A percentile compares a stretch with the other conserved stretches of the same genome.
Evolutionary conservation across 345 rosid genomes (phyloP).

Genomic region (Linum tenue): DNA sequence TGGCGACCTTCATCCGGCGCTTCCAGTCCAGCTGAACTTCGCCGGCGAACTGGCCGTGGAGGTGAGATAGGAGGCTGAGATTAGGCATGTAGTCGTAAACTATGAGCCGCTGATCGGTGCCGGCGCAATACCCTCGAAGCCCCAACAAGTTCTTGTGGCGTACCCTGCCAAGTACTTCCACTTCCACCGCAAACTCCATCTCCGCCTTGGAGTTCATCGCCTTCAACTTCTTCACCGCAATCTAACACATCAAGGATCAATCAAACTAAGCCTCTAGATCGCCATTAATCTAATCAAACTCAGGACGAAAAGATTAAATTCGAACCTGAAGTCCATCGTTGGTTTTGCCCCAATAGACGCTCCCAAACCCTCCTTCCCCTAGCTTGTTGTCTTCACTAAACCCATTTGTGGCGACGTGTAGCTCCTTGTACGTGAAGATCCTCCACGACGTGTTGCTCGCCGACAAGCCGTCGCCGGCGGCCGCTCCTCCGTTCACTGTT

Average conservation of each 20-base stretch:
- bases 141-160: conserved; percentile 58
- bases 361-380: conserved; percentile 40
- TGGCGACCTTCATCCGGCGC: conserved; percentile 44
- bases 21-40: conserved; percentile 53
- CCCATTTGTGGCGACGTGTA: conserved; percentile 55
- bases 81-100: conserved; percentile 70
- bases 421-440: conserved; percentile 60
- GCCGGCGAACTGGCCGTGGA: conserved; percentile 46
- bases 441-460: conserved; percentile 43
- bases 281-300: too few species aligned
- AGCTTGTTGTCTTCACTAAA: conserved; percentile 53
- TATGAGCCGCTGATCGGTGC: conserved; percentile 57
- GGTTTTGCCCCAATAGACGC: conserved; percentile 77
- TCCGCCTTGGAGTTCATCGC: conserved; percentile 63
- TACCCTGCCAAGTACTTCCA: conserved; percentile 67
- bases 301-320: neutral
- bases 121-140: conserved; percentile 56
- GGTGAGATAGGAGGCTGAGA: conserved; percentile 64
- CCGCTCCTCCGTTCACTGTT: neutral
- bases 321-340: conserved; percentile 51
- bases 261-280: too few species aligned
- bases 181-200: conserved; percentile 74
- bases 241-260: conserved; percentile 16
- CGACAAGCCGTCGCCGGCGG: conserved; percentile 10
- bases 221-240: conserved; percentile 64